phyloP scores from a whole-genome alignment of 2,329 filamentous ascomycete species.

The Aspergillus fumigatiaffinis region DNA sequence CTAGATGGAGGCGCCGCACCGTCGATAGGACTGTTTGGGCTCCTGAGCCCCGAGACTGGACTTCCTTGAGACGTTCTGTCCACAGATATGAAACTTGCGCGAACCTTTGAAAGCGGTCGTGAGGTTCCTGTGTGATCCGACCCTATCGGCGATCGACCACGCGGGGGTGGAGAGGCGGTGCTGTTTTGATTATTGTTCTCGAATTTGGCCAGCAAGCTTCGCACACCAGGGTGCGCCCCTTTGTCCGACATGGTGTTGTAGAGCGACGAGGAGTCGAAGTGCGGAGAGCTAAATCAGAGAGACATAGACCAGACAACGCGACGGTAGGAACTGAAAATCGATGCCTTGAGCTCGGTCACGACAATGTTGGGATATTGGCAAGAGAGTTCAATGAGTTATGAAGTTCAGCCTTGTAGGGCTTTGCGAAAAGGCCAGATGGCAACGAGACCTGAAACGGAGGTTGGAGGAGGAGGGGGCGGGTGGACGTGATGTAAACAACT shows the following conservation, averaged over 20 bases:
- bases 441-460: constrained; percentile 3
- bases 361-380: background rate
- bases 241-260: constrained; percentile 16
- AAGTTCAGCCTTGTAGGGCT: background rate
- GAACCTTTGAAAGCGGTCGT: constrained; percentile 68
- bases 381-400: background rate
- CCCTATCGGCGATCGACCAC: constrained; percentile 63
- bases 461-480: constrained; percentile 4
- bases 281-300: background rate
- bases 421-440: background rate
- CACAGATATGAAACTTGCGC: constrained; percentile 70
- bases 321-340: background rate
- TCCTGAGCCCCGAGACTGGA: constrained; percentile 41
- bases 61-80: constrained; percentile 49
- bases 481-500: constrained; percentile 19
- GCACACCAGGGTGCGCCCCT: constrained; percentile 50
- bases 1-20: constrained; percentile 24
- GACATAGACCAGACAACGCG: constrained; percentile 1
- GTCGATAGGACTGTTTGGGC: constrained; percentile 35
- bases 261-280: background rate
- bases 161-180: constrained; percentile 59
- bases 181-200: constrained; percentile 64
- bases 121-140: constrained; percentile 39
- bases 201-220: constrained; percentile 75
- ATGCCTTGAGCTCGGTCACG: background rate